These are phyloP conservation scores for Coelastrella sp. DNA, from an alignment of 139 green algal genomes.

Conservation along the genomic window DNA sequence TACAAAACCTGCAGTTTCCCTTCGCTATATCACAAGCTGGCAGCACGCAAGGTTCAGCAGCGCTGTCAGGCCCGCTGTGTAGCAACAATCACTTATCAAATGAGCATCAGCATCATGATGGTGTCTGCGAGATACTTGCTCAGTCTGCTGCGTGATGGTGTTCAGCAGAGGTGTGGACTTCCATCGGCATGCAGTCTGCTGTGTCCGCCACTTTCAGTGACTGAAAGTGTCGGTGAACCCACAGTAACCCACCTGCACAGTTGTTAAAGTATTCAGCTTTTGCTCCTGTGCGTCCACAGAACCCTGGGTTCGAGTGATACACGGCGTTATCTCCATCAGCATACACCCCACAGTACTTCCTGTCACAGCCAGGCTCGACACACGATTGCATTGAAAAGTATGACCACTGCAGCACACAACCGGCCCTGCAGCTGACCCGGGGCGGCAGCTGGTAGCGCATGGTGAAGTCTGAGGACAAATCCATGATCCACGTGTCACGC, in stretches of 20 bases:
- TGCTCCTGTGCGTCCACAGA: background rate
- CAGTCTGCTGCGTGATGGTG: too few species aligned
- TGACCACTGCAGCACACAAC: conserved; percentile 46
- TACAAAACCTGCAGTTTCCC: too few species aligned
- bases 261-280: conserved; percentile 38
- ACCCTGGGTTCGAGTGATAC: background rate
- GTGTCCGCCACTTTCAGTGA: too few species aligned
- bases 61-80: too few species aligned
- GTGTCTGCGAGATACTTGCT: too few species aligned
- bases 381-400: conserved; percentile 50
- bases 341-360: conserved; percentile 31
- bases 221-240: too few species aligned
- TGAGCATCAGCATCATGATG: too few species aligned
- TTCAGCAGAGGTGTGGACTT: too few species aligned
- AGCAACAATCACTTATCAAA: too few species aligned
- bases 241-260: conserved; percentile 1
- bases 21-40: too few species aligned
- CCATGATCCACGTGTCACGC: conserved; percentile 42
- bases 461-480: background rate
- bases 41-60: too few species aligned
- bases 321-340: background rate
- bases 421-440: background rate
- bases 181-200: too few species aligned
- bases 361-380: conserved; percentile 27
- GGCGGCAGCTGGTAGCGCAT: conserved; percentile 38